Conservation (phyloP, 345 rosid species). For the Lumnitzera littorea region DNA sequence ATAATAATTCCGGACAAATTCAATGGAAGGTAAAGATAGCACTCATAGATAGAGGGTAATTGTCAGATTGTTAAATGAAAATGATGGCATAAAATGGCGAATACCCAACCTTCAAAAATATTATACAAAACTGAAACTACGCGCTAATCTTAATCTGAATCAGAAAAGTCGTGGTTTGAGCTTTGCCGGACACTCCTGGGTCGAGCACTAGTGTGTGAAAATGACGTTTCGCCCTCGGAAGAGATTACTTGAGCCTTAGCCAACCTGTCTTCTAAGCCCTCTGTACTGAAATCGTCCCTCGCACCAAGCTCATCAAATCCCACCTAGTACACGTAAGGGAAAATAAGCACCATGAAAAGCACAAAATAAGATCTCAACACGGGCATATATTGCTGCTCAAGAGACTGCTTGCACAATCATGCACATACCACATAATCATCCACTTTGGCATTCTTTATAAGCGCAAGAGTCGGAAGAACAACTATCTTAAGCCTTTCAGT, state of each 20-base stretch:
- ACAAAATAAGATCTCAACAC: background rate
- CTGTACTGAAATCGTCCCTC: constrained; percentile 89
- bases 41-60: too few relatives aligned
- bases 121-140: too few relatives aligned
- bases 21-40: too few relatives aligned
- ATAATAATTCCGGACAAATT: too few relatives aligned
- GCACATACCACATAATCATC: constrained; percentile 87
- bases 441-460: constrained; percentile 90
- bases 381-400: background rate
- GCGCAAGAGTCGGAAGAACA: constrained; percentile 94
- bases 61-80: too few relatives aligned
- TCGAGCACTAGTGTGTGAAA: constrained; percentile 38
- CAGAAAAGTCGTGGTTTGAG: constrained; percentile 45
- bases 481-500: constrained; percentile 87
- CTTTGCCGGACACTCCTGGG: constrained; percentile 68
- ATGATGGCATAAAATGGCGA: too few relatives aligned
- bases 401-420: background rate
- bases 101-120: too few relatives aligned
- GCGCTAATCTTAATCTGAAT: constrained; percentile 33
- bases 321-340: constrained; percentile 34
- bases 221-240: constrained; percentile 77
- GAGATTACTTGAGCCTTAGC: constrained; percentile 80
- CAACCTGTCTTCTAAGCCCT: constrained; percentile 85
- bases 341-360: background rate
- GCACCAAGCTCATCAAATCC: constrained; percentile 95